Evolutionary conservation across 2,329 filamentous ascomycete species (phyloP), one percentile per base, ranked within the genome.

Genomic region (Xylariales sp.): DNA sequence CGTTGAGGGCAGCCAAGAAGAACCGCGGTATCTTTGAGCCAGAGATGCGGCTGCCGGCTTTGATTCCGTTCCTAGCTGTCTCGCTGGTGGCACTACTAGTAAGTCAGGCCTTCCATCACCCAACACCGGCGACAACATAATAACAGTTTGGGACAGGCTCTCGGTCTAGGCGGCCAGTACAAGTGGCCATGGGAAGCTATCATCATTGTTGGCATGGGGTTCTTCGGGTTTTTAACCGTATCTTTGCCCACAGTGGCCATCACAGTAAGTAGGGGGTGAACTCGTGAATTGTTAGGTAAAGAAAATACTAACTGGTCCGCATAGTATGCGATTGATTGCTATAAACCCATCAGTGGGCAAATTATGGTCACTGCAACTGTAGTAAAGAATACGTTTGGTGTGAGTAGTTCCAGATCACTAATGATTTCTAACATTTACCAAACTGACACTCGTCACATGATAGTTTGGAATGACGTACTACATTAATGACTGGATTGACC

Each of bases 341-440:
- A 83, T 56, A 82, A 81, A 56, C 71, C 78, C 0, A 69, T 81
- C 3, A 70, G 77, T 0, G 78, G 78, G 2, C 71, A 69, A 15
- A 61, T 83, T 31, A 78, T 83, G 56, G 76, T 82, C 2, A 65
- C 70, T 3, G 73, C 80, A 42, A 82, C 78, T 0, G 74, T 83
- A 29, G 77, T 80, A 47, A 83, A 82, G 62, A 82, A 82, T 42
- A 54, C 55, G 2, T 55, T 57, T 36, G 55, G 78, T 1, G 55
- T 59, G 41, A 48, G 51, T 57, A n/a, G n/a, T n/a, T n/a, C n/a
- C 17, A n/a, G 10, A 11, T 19, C 23, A 25, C 8, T 25, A n/a
- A 8, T 25, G 8, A 8, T 25, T 25, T 25, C n/a, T 25, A n/a
- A n/a, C 8, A 8, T 25, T 8, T 25, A 25, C 8, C 8, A 25